A percentile compares a stretch with the other conserved stretches of the same genome.
These are phyloP conservation scores for Colletotrichum australisinense DNA, from an alignment of 2,329 filamentous ascomycete genomes.

Conservation along the genomic window DNA sequence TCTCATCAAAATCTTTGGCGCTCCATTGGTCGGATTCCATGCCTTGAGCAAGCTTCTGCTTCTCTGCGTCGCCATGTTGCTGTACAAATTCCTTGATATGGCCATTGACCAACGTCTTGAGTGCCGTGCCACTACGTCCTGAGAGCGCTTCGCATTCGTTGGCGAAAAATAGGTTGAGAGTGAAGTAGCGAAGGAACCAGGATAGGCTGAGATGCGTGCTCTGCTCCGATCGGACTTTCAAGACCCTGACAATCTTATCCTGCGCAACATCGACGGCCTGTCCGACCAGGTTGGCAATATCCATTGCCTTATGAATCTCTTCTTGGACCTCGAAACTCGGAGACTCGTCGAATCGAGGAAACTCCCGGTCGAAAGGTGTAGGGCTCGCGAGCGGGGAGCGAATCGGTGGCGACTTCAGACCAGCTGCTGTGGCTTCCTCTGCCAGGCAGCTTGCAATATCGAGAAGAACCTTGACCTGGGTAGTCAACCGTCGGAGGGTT, in stretches of 20 bases:
- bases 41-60: slow-evolving; percentile 77
- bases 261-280: slow-evolving; percentile 86
- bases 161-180: slow-evolving; percentile 83
- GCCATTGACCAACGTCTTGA: slow-evolving; percentile 83
- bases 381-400: slow-evolving; percentile 67
- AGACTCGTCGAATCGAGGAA: slow-evolving; percentile 21
- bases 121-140: slow-evolving; percentile 77
- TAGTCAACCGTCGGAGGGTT: slow-evolving; percentile 84
- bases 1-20: slow-evolving; percentile 78
- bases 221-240: slow-evolving; percentile 82
- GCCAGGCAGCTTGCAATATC: slow-evolving; percentile 87
- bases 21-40: slow-evolving; percentile 88
- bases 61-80: slow-evolving; percentile 76
- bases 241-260: slow-evolving; percentile 78
- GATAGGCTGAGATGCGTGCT: slow-evolving; percentile 74
- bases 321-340: slow-evolving; percentile 69
- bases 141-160: slow-evolving; percentile 90
- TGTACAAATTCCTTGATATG: slow-evolving; percentile 87
- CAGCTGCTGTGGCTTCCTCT: slow-evolving; percentile 49
- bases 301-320: slow-evolving; percentile 80
- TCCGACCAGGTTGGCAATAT: slow-evolving; percentile 81
- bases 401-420: slow-evolving; percentile 59
- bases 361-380: slow-evolving; percentile 37
- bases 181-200: slow-evolving; percentile 84
- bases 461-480: slow-evolving; percentile 93